A percentile compares a stretch with the other conserved stretches of the same genome.
phyloP scores from a whole-genome alignment of 2,329 filamentous ascomycete genomes.

The Ambrosiella xylebori region DNA sequence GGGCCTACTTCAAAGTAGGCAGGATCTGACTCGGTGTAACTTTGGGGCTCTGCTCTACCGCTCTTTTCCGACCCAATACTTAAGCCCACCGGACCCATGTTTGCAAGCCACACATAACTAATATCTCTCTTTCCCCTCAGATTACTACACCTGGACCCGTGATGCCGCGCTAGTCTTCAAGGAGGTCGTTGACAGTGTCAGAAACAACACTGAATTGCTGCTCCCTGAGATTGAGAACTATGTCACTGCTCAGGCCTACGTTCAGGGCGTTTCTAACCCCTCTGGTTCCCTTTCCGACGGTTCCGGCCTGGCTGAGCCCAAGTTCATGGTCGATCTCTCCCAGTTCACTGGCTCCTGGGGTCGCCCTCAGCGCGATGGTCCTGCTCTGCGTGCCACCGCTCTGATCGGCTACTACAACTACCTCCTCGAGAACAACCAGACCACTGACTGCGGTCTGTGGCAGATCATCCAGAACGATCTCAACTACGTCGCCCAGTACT shows the following conservation, averaged over 20 bases:
- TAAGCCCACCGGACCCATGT: not conserved
- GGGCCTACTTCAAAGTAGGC: not conserved
- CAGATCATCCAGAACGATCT: constrained; percentile 62
- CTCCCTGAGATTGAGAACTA: constrained; percentile 50
- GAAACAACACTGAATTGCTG: constrained; percentile 35
- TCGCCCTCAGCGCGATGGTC: constrained; percentile 64
- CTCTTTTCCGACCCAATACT: not conserved
- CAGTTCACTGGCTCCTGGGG: constrained; percentile 54
- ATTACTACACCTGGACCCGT: constrained; percentile 66
- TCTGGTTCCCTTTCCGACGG: constrained; percentile 41
- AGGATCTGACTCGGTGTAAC: not conserved
- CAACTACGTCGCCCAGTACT: constrained; percentile 56
- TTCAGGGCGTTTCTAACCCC: constrained; percentile 53
- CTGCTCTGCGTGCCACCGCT: constrained; percentile 57
- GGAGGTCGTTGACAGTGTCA: constrained; percentile 43
- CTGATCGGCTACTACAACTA: constrained; percentile 57
- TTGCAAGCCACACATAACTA: not conserved
- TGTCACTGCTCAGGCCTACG: constrained; percentile 45
- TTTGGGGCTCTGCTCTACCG: constrained; percentile 3
- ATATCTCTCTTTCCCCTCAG: constrained; percentile 22
- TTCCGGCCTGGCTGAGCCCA: constrained; percentile 50
- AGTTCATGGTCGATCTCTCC: constrained; percentile 48
- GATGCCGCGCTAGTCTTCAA: constrained; percentile 58
- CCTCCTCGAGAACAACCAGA: constrained; percentile 49
- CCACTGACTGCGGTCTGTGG: constrained; percentile 40